Evolutionary conservation across 2,329 filamentous ascomycete genomes (phyloP).

Genomic region (Cadophora malorum): DNA sequence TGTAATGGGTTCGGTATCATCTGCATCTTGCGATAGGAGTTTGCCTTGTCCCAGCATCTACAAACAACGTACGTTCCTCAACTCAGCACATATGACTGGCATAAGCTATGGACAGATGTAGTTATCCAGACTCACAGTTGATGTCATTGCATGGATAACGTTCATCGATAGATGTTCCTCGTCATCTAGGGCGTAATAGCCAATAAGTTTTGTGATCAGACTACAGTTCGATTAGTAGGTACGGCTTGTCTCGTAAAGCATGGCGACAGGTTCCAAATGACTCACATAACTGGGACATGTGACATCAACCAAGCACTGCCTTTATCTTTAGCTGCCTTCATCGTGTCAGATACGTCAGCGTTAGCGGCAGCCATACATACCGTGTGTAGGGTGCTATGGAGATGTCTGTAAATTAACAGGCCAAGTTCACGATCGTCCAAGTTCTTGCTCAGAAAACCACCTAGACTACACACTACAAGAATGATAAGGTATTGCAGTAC

Average conservation of each 20-base stretch:
- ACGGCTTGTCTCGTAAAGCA: neutral
- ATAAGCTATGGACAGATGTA: neutral
- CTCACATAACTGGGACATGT: conserved; percentile 1
- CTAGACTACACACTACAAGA: neutral
- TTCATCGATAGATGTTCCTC: neutral
- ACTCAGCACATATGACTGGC: neutral
- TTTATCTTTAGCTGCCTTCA: neutral
- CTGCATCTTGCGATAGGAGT: neutral
- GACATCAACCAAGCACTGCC: neutral
- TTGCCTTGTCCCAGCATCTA: neutral
- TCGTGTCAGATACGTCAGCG: neutral
- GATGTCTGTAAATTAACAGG: neutral
- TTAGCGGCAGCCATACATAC: neutral
- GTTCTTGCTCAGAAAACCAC: neutral
- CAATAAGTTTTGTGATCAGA: neutral
- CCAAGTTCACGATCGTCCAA: neutral
- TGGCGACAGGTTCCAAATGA: neutral
- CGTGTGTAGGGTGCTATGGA: neutral
- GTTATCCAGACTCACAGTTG: neutral
- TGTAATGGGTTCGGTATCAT: neutral
- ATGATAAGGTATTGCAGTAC: neutral
- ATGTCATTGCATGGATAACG: neutral
- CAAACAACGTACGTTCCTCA: neutral
- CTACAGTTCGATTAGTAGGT: neutral
- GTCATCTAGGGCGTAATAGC: neutral